Evolutionary conservation across 1,139 yeast species (phyloP), one percentile per base, ranked within the genome.

Genomic region (Taiozyma sp.): DNA sequence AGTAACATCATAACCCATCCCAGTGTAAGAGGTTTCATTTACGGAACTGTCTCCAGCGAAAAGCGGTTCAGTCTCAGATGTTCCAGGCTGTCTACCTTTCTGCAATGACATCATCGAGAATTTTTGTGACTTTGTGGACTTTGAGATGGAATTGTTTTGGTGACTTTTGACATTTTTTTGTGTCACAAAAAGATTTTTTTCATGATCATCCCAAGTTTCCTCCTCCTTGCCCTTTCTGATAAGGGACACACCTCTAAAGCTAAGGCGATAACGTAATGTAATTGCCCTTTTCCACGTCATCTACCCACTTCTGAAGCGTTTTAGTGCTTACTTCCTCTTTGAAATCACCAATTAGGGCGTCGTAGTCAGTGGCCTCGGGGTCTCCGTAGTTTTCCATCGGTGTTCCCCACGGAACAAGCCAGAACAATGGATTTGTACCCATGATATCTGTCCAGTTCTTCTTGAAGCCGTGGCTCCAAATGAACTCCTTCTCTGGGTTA

Each of bases 401-500:
- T 2, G 55, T 43, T 32, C 58, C 60, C 59, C 50, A 49, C 14
- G 58, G 65, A n/a, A 56, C 14, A 8, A 55, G 4, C 61, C 63
- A 60, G 13, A 27, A 47, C 1, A 57, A 4, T 9, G 58, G 56
- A 23, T 52, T 50, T 0, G 46, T 1, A 1, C 67, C 66, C 59
- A 62, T 53, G 1, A 49, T 47, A 9, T 61, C 60, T 7, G 39
- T 36, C 53, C 61, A 54, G 48, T 69, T 69, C 1, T 38, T 24
- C 5, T 13, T 12, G 16, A 62, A 46, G 0, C 71, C 71, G 27
- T 58, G 60, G 44, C 66, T 51, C 54, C 60, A 69, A 2, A 67
- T 61, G 19, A 47, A 48, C 28, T 68, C 70, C 2, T 46, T 47
- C 3, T 53, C 55, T 2, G 57, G 53, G 22, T 57, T 57, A 24